Base-by-base conservation (phyloP, 768 basidiomycete genomes). In the Lentinula edodes region DNA sequence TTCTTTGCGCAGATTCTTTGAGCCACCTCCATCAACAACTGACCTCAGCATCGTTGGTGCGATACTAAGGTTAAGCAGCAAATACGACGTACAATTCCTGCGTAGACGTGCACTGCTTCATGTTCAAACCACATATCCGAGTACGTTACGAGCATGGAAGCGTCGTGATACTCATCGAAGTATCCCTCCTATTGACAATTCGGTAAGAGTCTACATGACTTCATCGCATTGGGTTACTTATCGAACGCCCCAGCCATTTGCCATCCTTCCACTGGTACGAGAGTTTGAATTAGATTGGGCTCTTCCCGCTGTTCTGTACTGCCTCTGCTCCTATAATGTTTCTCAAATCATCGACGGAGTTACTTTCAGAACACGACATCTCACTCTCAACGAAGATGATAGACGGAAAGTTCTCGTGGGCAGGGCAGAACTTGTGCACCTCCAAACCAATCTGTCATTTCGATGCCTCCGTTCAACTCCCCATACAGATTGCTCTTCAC, bases 61-160 rank as follows among this genome's bases (percentile, higher is more conserved):
- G 38, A 68, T 78, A n/a, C 69, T 78, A 18, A 73, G 74, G 2
- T 67, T 79, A 61, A 71, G 72, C 52, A 68, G 70, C 18, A 79
- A 78, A 68, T 78, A 78, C 66, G 72, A 77, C 61, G 74, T 75
- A 6, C 67, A 63, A 50, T 72, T 69, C 61, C 73, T 78, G 38
- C 71, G 71, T 10, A 64, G 61, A 3, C 73, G 76, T 39, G 73
- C 75, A 6, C 63, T 77, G 32, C 62, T 64, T 6, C 75, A 77
- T 64, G 71, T 79, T 34, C 62, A 64, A n/a, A 64, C 68, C 32
- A 72, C 74, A 4, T 78, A 75, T 66, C 77, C 77, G 4, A 71
- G 66, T 15, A 69, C 74, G 13, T 72, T 78, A 16, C 42, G 63
- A 0, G 70, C 63, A 1, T 78, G 75, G 71, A 68, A 72, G n/a